Percentiles rank a stretch among this genome's conserved stretches.
These are phyloP conservation scores for Dactylorhiza incarnata DNA, from an alignment of 106 monocot genomes.

Conservation along the genomic window DNA sequence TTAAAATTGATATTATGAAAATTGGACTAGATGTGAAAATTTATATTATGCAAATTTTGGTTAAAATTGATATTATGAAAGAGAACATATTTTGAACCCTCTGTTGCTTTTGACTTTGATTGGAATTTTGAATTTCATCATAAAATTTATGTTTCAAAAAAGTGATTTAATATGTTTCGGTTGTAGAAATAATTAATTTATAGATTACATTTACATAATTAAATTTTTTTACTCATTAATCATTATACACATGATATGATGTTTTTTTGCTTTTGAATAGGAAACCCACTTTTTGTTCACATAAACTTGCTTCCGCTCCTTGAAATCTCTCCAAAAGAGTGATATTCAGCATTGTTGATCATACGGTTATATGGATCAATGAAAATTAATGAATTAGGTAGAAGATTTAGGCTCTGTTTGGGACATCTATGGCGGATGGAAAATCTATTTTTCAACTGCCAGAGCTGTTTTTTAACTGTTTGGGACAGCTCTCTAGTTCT, in stretches of 20 bases:
- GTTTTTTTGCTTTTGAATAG: background rate
- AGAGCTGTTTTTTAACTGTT: no score
- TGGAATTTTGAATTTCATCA: background rate
- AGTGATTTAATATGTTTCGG: background rate
- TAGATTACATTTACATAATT: background rate
- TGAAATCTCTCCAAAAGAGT: background rate
- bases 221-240: background rate
- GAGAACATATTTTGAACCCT: constrained; percentile 2
- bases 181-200: background rate
- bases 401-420: no score
- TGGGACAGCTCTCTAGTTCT: no score
- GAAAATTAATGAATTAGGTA: background rate
- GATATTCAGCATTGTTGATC: background rate
- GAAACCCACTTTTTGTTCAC: background rate
- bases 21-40: no score
- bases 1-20: no score
- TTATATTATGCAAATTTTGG: constrained; percentile 21
- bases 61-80: background rate
- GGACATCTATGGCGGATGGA: no score
- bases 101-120: background rate
- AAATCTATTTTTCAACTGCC: no score
- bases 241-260: background rate
- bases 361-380: background rate
- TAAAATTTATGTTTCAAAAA: background rate
- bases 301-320: background rate